Evolutionary conservation across 2,329 filamentous ascomycete species (phyloP), one percentile per base, ranked within the genome.

Genomic region (Pseudocercospora crystallina): DNA sequence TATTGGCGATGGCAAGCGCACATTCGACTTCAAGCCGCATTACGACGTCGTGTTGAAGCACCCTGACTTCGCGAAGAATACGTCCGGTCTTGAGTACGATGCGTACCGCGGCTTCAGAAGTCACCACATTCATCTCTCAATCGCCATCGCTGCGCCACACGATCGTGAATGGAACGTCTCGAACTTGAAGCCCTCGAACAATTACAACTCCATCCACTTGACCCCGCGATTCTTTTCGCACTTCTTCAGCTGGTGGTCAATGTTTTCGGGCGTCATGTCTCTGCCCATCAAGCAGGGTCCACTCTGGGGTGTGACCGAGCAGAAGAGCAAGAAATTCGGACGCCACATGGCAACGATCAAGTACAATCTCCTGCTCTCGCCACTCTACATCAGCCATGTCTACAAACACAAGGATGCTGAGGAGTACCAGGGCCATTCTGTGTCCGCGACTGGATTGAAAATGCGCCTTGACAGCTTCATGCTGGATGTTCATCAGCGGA

Each of bases 371-470:
- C 79, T 97, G 2, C 77, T 99, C 12, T 95, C 94, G 2, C 94
- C 94, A 0, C 75, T 99, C 2, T 99, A 95, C 69, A 82, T 99
- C 57, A 95, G 91, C 61, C 94, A 99, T 63, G 90, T 99, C 30
- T 99, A 99, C 75, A 97, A 96, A 70, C 94, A 99, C 74, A 96
- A 96, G 68, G 94, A 99, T 65, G 84, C 84, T 0, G 92, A 96
- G 65, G 90, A 96, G 53, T 88, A 89, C 65, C 79, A 82, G 0
- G 86, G 91, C 55, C 78, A 84, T 57, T 80, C 86, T 0, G 89
- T 96, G 5, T 94, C 90, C 40, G 92, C 92, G 0, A 99, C 94
- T 3, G 94, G 95, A n/a, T 77, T 99, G 56, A 99, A 99, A 71
- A 89, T 96, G 61, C 86, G 91, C 45, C 83, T 99, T 44, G 92